Base-by-base conservation (phyloP, 495 filamentous ascomycete genomes). In the Letharia columbiana region DNA sequence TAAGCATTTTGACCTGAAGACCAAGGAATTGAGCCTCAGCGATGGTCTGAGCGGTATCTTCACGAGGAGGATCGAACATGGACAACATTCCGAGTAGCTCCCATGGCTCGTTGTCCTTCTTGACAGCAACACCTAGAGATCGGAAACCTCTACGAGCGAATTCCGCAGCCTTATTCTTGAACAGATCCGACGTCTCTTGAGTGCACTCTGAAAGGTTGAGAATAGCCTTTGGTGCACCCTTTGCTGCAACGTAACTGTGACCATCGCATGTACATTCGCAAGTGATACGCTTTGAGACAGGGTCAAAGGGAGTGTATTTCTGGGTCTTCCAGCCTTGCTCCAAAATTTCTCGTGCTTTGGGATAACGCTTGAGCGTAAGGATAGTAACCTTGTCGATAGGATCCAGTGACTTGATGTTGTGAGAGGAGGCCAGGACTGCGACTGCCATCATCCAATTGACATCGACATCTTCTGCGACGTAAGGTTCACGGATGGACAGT, bases 361-460 rank as follows among this genome's bases (percentile, higher is more conserved):
- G 87, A 79, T 88, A 89, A 64, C 87, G 82, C 71, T 86, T 86
- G 72, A 90, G 81, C 49, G 87, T 90, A 64, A 89, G 81, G 70
- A 89, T 85, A 35, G 86, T 90, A 68, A 89, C 85, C 76, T 90
- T 90, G 77, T 90, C 87, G 74, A 90, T 89, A 71, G 87, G 87
- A 73, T 90, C 87, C 60, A 90, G 81, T 71, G 87, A 87, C 80
- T 89, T 90, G 75, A 87, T 78, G 78, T 89, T 90, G 79, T 90
- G 87, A 66, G 87, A 89, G 56, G 87, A 90, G 66, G 87, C 87
- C 62, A 90, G 82, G 67, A 86, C 87, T 60, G 87, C 87, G 66
- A 88, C 85, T 67, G 86, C 86, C 86, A 90, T 88, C 86, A 89
- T 88, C 86, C 87, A 90, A 79, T 89, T 86, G 76, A 89, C 83